Evolutionary conservation across 768 basidiomycete species (phyloP).

Genomic region (Boletus rubescentipes): DNA sequence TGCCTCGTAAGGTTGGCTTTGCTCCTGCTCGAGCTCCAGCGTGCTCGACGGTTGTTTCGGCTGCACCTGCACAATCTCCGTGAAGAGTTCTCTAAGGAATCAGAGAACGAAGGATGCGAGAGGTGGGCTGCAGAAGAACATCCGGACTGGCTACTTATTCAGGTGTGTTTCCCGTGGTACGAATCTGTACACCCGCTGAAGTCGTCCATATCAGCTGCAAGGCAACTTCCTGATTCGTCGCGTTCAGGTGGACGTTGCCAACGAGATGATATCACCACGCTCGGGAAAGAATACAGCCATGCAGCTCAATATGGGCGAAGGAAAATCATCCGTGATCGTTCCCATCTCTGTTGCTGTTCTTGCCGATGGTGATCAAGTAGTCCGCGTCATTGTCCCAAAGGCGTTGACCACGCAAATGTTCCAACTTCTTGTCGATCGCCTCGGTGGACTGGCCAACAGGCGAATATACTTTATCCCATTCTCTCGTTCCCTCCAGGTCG

Average conservation of each 20-base stretch:
- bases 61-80: constrained; percentile 17
- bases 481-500: constrained; percentile 37
- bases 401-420: constrained; percentile 48
- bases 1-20: constrained; percentile 31
- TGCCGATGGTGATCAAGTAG: constrained; percentile 42
- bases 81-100: constrained; percentile 33
- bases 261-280: constrained; percentile 46
- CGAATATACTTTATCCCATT: constrained; percentile 51
- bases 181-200: background rate
- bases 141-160: constrained; percentile 47
- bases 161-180: constrained; percentile 28
- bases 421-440: constrained; percentile 41
- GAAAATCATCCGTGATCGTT: constrained; percentile 49
- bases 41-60: constrained; percentile 33
- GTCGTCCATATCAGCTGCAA: constrained; percentile 38
- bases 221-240: constrained; percentile 42
- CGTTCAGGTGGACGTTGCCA: constrained; percentile 41
- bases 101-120: constrained; percentile 22
- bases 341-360: constrained; percentile 42
- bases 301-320: constrained; percentile 61
- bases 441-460: constrained; percentile 46
- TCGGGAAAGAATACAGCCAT: constrained; percentile 37
- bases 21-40: constrained; percentile 34
- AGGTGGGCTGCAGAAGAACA: constrained; percentile 19
- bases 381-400: constrained; percentile 50